These are phyloP conservation scores for Heritiera fomes DNA, from an alignment of 345 rosid species.

Conservation along the genomic window DNA sequence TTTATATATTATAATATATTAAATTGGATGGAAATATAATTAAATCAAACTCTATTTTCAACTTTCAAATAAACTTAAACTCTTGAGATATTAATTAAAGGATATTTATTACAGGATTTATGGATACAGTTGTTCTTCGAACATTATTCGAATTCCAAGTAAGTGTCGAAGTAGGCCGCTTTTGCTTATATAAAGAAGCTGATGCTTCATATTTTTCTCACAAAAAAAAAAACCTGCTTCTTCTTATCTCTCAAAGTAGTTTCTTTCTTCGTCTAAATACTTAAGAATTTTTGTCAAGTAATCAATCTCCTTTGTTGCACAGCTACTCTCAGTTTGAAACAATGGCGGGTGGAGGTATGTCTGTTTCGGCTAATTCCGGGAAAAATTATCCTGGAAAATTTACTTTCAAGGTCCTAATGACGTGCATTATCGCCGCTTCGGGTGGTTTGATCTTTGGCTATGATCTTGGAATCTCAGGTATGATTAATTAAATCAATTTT, in stretches of 20 bases:
- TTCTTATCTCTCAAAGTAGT: neutral
- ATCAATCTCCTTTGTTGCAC: neutral
- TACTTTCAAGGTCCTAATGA: constrained; percentile 60
- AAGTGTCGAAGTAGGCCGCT: neutral
- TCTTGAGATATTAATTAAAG: no score
- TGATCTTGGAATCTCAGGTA: constrained; percentile 94
- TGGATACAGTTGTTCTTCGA: neutral
- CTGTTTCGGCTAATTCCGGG: constrained; percentile 36
- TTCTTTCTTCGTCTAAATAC: neutral
- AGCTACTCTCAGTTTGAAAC: neutral
- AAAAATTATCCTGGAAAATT: constrained; percentile 81
- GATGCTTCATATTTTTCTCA: neutral
- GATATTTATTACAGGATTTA: neutral
- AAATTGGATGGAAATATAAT: no score
- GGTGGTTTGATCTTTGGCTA: constrained; percentile 96
- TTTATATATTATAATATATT: no score
- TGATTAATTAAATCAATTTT: neutral
- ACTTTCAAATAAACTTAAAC: neutral
- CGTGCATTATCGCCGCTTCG: constrained; percentile 86
- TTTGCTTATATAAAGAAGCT: neutral
- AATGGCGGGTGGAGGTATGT: constrained; percentile 54
- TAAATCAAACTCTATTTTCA: neutral
- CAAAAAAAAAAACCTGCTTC: neutral
- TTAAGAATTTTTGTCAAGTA: neutral
- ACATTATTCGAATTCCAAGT: no score